Conservation (phyloP, 1,139 yeast species). For the Candida frijolesensis region DNA sequence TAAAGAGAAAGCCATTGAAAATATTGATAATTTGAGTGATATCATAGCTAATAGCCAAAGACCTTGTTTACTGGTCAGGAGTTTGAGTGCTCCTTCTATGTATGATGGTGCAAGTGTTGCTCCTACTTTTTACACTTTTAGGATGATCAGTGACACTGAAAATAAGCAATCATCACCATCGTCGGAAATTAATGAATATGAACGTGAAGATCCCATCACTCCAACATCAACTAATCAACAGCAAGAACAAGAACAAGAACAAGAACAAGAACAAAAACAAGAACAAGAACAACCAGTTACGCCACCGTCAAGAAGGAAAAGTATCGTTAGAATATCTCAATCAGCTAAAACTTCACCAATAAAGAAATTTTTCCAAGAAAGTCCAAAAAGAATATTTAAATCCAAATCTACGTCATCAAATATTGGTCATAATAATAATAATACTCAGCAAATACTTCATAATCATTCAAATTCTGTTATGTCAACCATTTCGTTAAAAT, state of each 20-base stretch:
- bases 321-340: neutral
- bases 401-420: conserved; percentile 7
- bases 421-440: neutral
- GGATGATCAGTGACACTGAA: conserved; percentile 6
- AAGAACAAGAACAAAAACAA: too few species aligned
- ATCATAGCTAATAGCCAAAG: conserved; percentile 9
- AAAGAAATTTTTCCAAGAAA: conserved; percentile 34
- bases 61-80: conserved; percentile 26
- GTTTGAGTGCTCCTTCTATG: conserved; percentile 45
- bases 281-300: conserved; percentile 13
- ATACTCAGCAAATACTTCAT: conserved; percentile 17
- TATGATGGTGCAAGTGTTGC: conserved; percentile 26
- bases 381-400: conserved; percentile 35
- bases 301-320: conserved; percentile 13
- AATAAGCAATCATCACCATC: neutral
- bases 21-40: conserved; percentile 35
- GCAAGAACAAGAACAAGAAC: conserved; percentile 1
- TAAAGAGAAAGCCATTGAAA: conserved; percentile 21
- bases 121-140: conserved; percentile 11
- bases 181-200: neutral
- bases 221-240: conserved; percentile 2
- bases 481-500: conserved; percentile 32
- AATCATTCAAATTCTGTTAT: conserved; percentile 32
- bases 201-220: conserved; percentile 2
- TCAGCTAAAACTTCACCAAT: conserved; percentile 29